Evolutionary conservation across 139 green algal species (phyloP).

Genomic region (Haematococcus lacustris): DNA sequence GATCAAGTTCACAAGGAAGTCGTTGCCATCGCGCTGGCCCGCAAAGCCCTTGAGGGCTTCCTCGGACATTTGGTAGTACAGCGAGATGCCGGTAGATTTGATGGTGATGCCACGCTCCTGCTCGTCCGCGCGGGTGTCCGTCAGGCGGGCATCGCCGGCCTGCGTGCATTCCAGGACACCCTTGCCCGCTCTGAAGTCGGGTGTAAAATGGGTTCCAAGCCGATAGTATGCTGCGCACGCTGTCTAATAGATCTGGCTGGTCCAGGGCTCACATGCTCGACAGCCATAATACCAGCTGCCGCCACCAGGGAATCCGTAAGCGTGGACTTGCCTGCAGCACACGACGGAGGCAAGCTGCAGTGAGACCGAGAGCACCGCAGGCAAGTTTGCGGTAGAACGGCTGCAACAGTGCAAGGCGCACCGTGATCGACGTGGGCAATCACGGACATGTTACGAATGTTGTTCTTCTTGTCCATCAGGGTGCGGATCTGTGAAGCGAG

Average conservation of each 20-base stretch:
- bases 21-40: constrained; percentile 75
- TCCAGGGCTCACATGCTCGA: constrained; percentile 81
- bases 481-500: constrained; percentile 34
- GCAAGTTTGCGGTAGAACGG: too few species aligned
- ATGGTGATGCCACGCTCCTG: constrained; percentile 99
- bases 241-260: too few species aligned
- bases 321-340: constrained; percentile 89
- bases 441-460: constrained; percentile 88
- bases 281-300: constrained; percentile 96
- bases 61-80: constrained; percentile 92
- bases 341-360: too few species aligned
- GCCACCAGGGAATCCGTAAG: constrained; percentile 97
- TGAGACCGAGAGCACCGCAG: too few species aligned
- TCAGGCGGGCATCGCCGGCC: constrained; percentile 84
- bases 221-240: too few species aligned
- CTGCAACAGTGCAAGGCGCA: too few species aligned
- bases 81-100: constrained; percentile 99
- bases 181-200: too few species aligned
- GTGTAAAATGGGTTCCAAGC: too few species aligned
- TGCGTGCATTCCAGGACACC: constrained; percentile 20
- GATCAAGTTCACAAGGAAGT: constrained; percentile 98
- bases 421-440: constrained; percentile 92
- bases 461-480: constrained; percentile 88
- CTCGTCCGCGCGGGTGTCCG: constrained; percentile 96
- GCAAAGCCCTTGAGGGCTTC: constrained; percentile 66